Base-by-base conservation (phyloP, 495 filamentous ascomycete genomes). In the Haplographium delicatum region DNA sequence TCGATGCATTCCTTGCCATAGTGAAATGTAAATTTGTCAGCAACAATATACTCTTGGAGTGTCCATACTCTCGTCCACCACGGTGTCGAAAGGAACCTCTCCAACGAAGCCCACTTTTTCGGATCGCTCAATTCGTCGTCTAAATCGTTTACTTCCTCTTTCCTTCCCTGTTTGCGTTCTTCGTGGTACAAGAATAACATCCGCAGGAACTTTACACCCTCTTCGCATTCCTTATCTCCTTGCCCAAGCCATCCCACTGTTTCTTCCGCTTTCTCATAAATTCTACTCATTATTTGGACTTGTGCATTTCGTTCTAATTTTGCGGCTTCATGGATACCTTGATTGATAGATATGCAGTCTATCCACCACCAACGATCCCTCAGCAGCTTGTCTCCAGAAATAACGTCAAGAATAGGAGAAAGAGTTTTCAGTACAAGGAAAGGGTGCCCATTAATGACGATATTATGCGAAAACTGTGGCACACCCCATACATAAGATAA, bases 31-130 rank as follows among this genome's bases (percentile, higher is more conserved):
- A 48, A 25, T 27, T 44, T 28, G 13, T 24, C 33, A 10, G 59
- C 44, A 3, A 56, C 49, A 11, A 52, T 53, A 20, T 46, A 57
- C 51, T 62, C 59, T 34, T 59, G 59, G 8, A 62, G 49, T 4
- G 59, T 62, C 59, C 59, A 62, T 33, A 62, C 55, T 20, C 59
- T 53, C 39, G 43, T 50, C 59, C 59, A 62, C 59, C 59, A 62
- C 11, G 33, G 51, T 24, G 33, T 49, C 15, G 16, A 13, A 10
- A 49, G 4, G 7, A 49, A 34, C 31, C 2, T 49, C 34, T 49
- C 46, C 4, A 49, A 20, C 31, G 46, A 31, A 24, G 20, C 19
- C 46, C 46, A 49, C 20, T 49, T 26, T 25, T 19, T 38, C 13
- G 7, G 5, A 22, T 48, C 31, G 31, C 31, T 48, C 31, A 48